Conservation (phyloP, 306 rosid genomes). For the Astragalus membranaceus region DNA sequence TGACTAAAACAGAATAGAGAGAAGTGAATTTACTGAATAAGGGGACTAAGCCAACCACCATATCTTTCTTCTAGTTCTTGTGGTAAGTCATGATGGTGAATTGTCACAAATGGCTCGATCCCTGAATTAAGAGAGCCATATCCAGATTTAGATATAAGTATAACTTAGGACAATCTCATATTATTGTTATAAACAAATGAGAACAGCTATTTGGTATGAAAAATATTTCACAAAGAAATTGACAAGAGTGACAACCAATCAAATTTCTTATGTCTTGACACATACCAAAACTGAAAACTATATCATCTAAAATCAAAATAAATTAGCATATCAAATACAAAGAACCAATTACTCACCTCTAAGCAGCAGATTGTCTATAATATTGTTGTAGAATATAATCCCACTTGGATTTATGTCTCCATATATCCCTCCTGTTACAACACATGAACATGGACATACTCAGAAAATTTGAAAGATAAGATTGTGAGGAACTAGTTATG, state of each 20-base stretch:
- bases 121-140: conserved; percentile 33
- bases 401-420: conserved; percentile 50
- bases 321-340: neutral
- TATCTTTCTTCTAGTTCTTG: conserved; percentile 47
- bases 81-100: conserved; percentile 51
- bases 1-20: neutral
- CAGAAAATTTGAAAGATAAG: neutral
- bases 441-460: conserved; percentile 1
- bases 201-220: neutral
- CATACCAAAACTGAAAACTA: neutral
- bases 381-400: conserved; percentile 46
- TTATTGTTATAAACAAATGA: neutral
- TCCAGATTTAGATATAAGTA: conserved; percentile 8
- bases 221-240: neutral
- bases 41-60: conserved; percentile 52
- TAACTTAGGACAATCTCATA: neutral
- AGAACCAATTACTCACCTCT: conserved; percentile 35
- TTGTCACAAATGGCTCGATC: conserved; percentile 51
- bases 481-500: neutral
- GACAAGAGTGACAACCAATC: neutral
- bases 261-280: neutral
- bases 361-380: conserved; percentile 42
- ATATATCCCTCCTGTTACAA: conserved; percentile 44
- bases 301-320: neutral
- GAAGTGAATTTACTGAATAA: conserved; percentile 35